A percentile compares a stretch with the other conserved stretches of the same genome.
Conservation (phyloP, 2,329 filamentous ascomycete genomes). For the Arachnomyces sp. region DNA sequence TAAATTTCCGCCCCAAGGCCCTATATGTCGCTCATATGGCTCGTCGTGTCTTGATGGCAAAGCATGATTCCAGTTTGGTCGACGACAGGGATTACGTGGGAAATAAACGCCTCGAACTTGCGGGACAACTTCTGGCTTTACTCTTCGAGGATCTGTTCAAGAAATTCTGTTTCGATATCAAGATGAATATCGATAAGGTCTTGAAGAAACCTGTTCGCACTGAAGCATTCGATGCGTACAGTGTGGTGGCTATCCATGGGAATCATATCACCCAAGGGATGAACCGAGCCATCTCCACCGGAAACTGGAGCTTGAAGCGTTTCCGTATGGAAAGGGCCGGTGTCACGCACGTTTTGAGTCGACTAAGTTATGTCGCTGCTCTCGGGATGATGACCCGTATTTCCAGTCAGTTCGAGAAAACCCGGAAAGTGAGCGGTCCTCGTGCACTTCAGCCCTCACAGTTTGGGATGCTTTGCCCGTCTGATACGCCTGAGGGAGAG, state of each 20-base stretch:
- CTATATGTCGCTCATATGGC: slow-evolving; percentile 97
- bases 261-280: slow-evolving; percentile 85
- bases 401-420: slow-evolving; percentile 98
- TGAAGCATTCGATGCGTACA: slow-evolving; percentile 76
- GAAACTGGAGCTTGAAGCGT: slow-evolving; percentile 95
- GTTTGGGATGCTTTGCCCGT: slow-evolving; percentile 95
- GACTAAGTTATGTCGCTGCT: slow-evolving; percentile 91
- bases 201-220: slow-evolving; percentile 88
- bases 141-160: slow-evolving; percentile 98
- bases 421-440: slow-evolving; percentile 88
- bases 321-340: slow-evolving; percentile 98
- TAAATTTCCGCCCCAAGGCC: slow-evolving; percentile 95
- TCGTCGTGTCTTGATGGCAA: slow-evolving; percentile 87
- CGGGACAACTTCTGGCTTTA: slow-evolving; percentile 84
- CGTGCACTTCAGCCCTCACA: slow-evolving; percentile 94
- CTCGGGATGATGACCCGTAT: slow-evolving; percentile 99
- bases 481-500: slow-evolving; percentile 97
- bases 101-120: slow-evolving; percentile 91
- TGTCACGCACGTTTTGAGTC: slow-evolving; percentile 90
- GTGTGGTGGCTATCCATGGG: slow-evolving; percentile 74
- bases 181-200: slow-evolving; percentile 89
- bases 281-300: slow-evolving; percentile 92
- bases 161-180: slow-evolving; percentile 80
- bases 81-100: slow-evolving; percentile 97
- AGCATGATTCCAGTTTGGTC: slow-evolving; percentile 78